These are phyloP conservation scores for Chytriomyces sp. DNA, from an alignment of 192 early-diverging fungal genomes.

Conservation along the genomic window DNA sequence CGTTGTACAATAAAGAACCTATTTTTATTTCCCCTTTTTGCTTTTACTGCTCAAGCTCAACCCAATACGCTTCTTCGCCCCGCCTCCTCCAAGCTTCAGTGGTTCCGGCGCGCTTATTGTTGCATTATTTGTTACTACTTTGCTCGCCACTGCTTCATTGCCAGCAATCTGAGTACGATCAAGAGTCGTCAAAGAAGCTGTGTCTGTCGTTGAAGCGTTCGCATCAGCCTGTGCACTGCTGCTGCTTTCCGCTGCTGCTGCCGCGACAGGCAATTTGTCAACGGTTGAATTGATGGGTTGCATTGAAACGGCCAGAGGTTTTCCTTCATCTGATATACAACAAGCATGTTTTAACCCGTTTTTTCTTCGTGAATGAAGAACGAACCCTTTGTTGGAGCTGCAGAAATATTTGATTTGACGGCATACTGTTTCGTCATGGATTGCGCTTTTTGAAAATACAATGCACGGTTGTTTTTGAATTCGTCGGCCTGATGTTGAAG, in stretches of 20 bases:
- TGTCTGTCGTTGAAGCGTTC: background rate
- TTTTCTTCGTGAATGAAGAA: too few relatives aligned
- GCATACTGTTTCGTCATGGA: slow-evolving; percentile 29
- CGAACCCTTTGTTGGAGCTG: too few relatives aligned
- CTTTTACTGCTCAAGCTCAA: background rate
- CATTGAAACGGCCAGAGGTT: background rate
- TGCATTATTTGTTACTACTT: background rate
- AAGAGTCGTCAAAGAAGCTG: background rate
- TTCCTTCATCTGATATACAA: background rate
- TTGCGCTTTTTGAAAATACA: slow-evolving; percentile 36
- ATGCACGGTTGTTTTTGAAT: slow-evolving; percentile 27
- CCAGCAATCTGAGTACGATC: background rate
- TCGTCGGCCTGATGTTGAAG: slow-evolving; percentile 29
- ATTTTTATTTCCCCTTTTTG: slow-evolving; percentile 4
- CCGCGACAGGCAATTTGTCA: background rate
- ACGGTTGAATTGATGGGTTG: background rate
- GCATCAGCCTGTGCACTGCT: background rate
- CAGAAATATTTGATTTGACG: background rate
- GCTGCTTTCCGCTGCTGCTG: background rate
- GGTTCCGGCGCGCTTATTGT: background rate
- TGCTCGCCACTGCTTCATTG: background rate
- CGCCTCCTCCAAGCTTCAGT: slow-evolving; percentile 9
- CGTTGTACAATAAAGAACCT: background rate
- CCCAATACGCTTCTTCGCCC: slow-evolving; percentile 22
- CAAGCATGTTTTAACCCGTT: too few relatives aligned